Percentiles rank a stretch among this genome's conserved stretches.
Conservation (phyloP, 2,329 filamentous ascomycete species). For the Botrytis hyacinthi region DNA sequence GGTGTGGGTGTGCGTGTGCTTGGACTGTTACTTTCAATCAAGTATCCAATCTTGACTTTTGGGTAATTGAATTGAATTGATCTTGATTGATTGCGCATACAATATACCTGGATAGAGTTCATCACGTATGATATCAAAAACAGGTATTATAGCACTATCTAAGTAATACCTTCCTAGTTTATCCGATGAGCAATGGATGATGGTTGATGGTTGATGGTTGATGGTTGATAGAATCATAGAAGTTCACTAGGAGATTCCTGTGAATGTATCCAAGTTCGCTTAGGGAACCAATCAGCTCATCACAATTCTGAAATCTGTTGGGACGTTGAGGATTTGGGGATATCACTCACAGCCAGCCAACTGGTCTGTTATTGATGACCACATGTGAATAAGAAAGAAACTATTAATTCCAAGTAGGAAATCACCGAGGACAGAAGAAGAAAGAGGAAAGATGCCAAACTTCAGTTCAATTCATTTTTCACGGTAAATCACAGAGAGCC, state of each 20-base stretch:
- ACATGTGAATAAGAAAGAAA: neutral
- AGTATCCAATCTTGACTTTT: neutral
- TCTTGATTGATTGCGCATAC: neutral
- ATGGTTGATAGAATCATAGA: neutral
- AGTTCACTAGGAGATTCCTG: neutral
- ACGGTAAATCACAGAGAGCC: neutral
- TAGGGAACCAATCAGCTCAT: neutral
- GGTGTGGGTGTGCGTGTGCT: neutral
- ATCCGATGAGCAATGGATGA: neutral
- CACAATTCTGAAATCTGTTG: neutral
- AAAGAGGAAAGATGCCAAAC: neutral
- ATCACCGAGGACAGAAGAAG: neutral
- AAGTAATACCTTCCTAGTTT: neutral
- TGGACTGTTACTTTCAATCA: neutral
- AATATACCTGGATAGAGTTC: neutral
- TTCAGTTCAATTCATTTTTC: neutral
- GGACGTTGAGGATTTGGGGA: constrained; percentile 5
- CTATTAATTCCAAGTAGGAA: neutral
- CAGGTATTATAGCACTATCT: neutral
- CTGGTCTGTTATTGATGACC: neutral
- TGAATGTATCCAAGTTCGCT: neutral
- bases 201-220: neutral
- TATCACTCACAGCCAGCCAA: neutral
- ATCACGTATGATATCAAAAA: neutral
- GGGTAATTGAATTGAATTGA: neutral